These are phyloP conservation scores for Podosphaera aphanis DNA, from an alignment of 2,329 filamentous ascomycete species.

Conservation along the genomic window DNA sequence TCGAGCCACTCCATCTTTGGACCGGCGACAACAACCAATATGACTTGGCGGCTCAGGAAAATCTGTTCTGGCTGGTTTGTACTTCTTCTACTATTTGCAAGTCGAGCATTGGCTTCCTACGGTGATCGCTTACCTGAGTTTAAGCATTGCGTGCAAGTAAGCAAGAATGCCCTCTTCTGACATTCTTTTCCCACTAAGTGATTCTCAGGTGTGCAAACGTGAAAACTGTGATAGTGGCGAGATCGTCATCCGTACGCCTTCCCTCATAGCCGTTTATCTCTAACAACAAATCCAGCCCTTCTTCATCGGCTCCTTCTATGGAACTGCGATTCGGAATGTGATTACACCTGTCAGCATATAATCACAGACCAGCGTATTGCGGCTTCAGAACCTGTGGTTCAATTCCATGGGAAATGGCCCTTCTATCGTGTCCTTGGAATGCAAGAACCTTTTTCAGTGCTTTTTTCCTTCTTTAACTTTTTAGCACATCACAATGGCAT, in stretches of 20 bases:
- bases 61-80: conserved; percentile 4
- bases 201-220: conserved; percentile 47
- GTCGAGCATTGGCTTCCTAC: conserved; percentile 39
- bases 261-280: conserved; percentile 1
- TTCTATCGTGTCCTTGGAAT: conserved; percentile 77
- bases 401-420: conserved; percentile 98
- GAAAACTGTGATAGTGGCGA: conserved; percentile 55
- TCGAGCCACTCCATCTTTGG: too few species aligned
- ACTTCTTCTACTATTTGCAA: conserved; percentile 16
- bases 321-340: conserved; percentile 83
- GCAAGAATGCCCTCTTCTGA: conserved; percentile 1
- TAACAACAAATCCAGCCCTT: conserved; percentile 35
- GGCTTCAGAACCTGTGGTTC: conserved; percentile 45
- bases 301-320: conserved; percentile 73
- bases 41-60: conserved; percentile 9
- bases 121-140: conserved; percentile 81
- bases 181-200: conserved; percentile 2
- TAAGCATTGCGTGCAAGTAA: conserved; percentile 58
- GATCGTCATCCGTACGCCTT: conserved; percentile 16
- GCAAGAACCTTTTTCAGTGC: conserved; percentile 81
- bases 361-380: conserved; percentile 50
- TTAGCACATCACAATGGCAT: conserved; percentile 65
- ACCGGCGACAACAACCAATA: conserved; percentile 2
- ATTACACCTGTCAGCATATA: conserved; percentile 93
- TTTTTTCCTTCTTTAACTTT: conserved; percentile 85